phyloP scores from a whole-genome alignment of 2,329 filamentous ascomycete genomes.

The Cyphellophora attinorum region DNA sequence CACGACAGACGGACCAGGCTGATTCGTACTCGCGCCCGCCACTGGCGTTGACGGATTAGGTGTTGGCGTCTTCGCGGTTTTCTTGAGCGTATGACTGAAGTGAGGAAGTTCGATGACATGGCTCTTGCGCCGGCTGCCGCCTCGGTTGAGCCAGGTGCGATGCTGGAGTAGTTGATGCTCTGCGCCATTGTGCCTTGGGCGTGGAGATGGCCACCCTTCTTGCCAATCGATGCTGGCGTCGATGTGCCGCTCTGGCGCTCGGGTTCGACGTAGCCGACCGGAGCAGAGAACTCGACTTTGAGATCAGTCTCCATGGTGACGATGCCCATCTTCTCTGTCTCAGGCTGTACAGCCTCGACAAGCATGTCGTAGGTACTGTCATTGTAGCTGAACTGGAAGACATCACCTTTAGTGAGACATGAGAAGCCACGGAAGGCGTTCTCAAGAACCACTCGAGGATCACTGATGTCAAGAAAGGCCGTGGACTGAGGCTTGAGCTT shows the following conservation, averaged over 20 bases:
- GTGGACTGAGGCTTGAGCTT: slow-evolving; percentile 93
- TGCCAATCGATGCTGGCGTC: slow-evolving; percentile 59
- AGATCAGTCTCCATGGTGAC: slow-evolving; percentile 95
- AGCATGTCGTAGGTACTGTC: slow-evolving; percentile 88
- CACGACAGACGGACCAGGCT: slow-evolving; percentile 31
- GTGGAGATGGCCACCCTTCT: slow-evolving; percentile 64
- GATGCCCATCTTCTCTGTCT: slow-evolving; percentile 69
- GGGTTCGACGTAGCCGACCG: slow-evolving; percentile 88
- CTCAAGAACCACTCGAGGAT: slow-evolving; percentile 93
- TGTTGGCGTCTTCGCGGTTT: slow-evolving; percentile 63
- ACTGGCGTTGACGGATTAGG: slow-evolving; percentile 67
- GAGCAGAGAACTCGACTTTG: slow-evolving; percentile 89
- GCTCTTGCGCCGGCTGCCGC: slow-evolving; percentile 54
- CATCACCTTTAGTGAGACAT: slow-evolving; percentile 81
- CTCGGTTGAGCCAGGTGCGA: slow-evolving; percentile 66
- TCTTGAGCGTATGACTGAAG: slow-evolving; percentile 78
- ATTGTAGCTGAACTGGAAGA: slow-evolving; percentile 96
- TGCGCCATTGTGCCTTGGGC: slow-evolving; percentile 91
- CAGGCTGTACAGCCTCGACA: slow-evolving; percentile 86
- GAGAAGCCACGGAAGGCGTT: slow-evolving; percentile 95
- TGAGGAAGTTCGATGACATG: slow-evolving; percentile 66
- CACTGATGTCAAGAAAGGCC: slow-evolving; percentile 90
- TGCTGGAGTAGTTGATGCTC: slow-evolving; percentile 90
- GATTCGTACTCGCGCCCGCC: slow-evolving; percentile 43
- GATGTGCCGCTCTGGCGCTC: slow-evolving; percentile 70